Evolutionary conservation across 768 basidiomycete genomes (phyloP).

Genomic region (Podaxis carcinomalis): DNA sequence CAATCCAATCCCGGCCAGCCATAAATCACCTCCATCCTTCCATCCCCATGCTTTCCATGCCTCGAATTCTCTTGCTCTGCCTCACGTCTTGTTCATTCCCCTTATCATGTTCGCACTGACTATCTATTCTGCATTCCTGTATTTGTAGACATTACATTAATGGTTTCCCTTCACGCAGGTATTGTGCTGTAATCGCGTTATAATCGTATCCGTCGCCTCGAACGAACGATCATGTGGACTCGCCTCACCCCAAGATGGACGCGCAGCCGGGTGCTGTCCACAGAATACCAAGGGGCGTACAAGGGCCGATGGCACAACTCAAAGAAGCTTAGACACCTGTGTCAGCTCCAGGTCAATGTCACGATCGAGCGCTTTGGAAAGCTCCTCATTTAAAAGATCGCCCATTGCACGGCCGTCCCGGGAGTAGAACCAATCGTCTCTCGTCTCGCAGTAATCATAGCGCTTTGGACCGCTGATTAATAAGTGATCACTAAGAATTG

Average conservation of each 20-base stretch:
- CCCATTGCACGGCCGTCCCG: constrained; percentile 63
- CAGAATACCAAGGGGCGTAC: not conserved
- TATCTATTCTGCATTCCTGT: constrained; percentile 10
- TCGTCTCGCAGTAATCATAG: constrained; percentile 65
- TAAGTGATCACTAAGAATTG: not conserved
- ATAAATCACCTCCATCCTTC: constrained; percentile 3
- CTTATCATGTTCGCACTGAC: constrained; percentile 13
- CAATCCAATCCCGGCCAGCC: constrained; percentile 28
- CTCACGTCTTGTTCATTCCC: not conserved
- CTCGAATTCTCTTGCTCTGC: not conserved
- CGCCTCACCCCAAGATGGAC: not conserved
- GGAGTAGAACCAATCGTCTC: constrained; percentile 70
- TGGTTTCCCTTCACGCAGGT: not conserved
- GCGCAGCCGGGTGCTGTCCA: not conserved
- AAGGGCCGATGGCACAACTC: constrained; percentile 2
- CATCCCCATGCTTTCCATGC: not conserved
- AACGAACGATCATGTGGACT: not conserved
- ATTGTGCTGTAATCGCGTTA: not conserved
- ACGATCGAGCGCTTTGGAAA: constrained; percentile 33
- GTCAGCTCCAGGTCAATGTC: constrained; percentile 28
- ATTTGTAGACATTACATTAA: constrained; percentile 7
- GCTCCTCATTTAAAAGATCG: constrained; percentile 64
- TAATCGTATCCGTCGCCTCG: not conserved
- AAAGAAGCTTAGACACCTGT: constrained; percentile 14
- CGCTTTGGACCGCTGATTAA: constrained; percentile 83